A percentile compares a stretch with the other conserved stretches of the same genome.
Evolutionary conservation across 129 eudicot species (phyloP).

Genomic region (Smallanthus sonchifolius): DNA sequence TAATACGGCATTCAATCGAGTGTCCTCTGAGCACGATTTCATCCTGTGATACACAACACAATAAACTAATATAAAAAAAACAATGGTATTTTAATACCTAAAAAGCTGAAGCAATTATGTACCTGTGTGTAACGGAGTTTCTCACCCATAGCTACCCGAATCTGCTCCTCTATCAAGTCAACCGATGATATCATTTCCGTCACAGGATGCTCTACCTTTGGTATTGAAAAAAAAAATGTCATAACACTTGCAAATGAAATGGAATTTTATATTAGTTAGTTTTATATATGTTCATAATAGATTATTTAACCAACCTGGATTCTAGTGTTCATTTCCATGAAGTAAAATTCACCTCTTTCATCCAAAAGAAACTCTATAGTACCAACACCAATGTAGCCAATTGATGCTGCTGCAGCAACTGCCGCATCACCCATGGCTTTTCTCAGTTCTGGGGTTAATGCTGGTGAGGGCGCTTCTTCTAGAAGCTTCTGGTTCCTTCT

Average conservation of each 20-base stretch:
- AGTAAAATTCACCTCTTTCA: slow-evolving; percentile 94
- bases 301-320: slow-evolving; percentile 63
- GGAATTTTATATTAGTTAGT: neutral
- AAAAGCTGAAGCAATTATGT: neutral
- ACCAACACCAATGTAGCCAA: slow-evolving; percentile 98
- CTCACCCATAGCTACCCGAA: slow-evolving; percentile 95
- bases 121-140: slow-evolving; percentile 90
- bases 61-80: slow-evolving; percentile 9
- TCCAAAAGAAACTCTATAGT: slow-evolving; percentile 96
- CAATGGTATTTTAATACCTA: neutral
- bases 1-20: slow-evolving; percentile 97
- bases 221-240: neutral
- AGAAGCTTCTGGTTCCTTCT: slow-evolving; percentile 97
- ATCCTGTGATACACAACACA: slow-evolving; percentile 49
- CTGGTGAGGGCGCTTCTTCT: slow-evolving; percentile 99
- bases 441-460: slow-evolving; percentile 86
- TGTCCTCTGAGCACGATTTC: slow-evolving; percentile 95
- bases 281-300: neutral
- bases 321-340: slow-evolving; percentile 99
- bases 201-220: slow-evolving; percentile 99
- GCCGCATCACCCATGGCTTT: slow-evolving; percentile 99
- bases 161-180: slow-evolving; percentile 97
- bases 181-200: slow-evolving; percentile 98
- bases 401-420: slow-evolving; percentile 97
- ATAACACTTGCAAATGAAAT: slow-evolving; percentile 2